phyloP scores from a whole-genome alignment of 164 flowering plant species.

The Kingdonia uniflora region DNA sequence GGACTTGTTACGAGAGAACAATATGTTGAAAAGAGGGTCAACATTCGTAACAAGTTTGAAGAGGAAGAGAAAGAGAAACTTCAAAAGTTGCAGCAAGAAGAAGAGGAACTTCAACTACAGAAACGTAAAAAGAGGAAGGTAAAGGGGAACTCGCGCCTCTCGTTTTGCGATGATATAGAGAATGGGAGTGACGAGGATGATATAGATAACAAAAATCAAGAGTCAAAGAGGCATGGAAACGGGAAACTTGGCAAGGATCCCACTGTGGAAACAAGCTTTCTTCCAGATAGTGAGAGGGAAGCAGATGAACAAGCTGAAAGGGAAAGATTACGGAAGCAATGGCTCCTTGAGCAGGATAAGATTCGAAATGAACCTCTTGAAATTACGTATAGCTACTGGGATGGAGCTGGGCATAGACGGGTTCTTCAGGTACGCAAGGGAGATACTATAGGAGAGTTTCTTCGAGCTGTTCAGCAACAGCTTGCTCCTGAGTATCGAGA shows the following conservation, averaged over 20 bases:
- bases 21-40: constrained; percentile 97
- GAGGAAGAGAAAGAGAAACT: constrained; percentile 99
- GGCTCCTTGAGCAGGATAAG: constrained; percentile 83
- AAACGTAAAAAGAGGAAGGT: constrained; percentile 81
- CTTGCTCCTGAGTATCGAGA: constrained; percentile 98
- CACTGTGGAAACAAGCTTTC: constrained; percentile 88
- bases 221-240: constrained; percentile 23
- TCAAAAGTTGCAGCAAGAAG: constrained; percentile 93
- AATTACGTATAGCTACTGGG: constrained; percentile 99
- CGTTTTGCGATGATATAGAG: constrained; percentile 79
- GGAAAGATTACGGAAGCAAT: constrained; percentile 74
- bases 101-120: constrained; percentile 75
- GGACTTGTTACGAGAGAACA: constrained; percentile 98
- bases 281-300: constrained; percentile 99
- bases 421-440: constrained; percentile 94
- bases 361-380: constrained; percentile 91
- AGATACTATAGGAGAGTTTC: constrained; percentile 84
- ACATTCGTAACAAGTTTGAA: constrained; percentile 74
- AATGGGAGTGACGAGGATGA: constrained; percentile 73
- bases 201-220: constrained; percentile 39
- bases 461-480: constrained; percentile 95
- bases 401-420: constrained; percentile 96
- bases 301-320: constrained; percentile 99
- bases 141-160: constrained; percentile 62
- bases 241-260: constrained; percentile 93